These are phyloP conservation scores for Knufia petricola DNA, from an alignment of 2,329 filamentous ascomycete genomes.

Conservation along the genomic window DNA sequence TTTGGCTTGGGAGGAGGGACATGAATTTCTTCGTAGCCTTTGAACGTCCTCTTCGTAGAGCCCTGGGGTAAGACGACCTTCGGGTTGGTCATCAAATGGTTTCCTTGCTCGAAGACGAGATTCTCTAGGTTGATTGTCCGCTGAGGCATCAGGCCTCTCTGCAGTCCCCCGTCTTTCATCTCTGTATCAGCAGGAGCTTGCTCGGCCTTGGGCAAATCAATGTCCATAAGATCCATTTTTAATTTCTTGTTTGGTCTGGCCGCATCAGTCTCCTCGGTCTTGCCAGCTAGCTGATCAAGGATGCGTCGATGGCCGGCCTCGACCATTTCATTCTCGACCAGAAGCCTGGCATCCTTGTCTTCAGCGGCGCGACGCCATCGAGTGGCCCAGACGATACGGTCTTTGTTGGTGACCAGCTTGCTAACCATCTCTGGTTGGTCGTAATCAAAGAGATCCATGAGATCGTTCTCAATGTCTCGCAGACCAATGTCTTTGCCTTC, in stretches of 20 bases:
- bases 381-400: conserved; percentile 94
- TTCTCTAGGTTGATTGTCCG: conserved; percentile 91
- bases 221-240: conserved; percentile 75
- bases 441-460: conserved; percentile 98
- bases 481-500: conserved; percentile 75
- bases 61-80: conserved; percentile 89
- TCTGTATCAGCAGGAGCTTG: conserved; percentile 46
- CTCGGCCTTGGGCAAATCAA: conserved; percentile 61
- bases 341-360: conserved; percentile 59
- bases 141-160: conserved; percentile 76
- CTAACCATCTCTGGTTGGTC: conserved; percentile 89
- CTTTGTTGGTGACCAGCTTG: conserved; percentile 80
- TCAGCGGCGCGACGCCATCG: conserved; percentile 74
- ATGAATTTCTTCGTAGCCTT: conserved; percentile 97
- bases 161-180: conserved; percentile 54
- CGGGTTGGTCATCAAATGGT: conserved; percentile 98
- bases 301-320: conserved; percentile 80
- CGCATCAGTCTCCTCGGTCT: conserved; percentile 44
- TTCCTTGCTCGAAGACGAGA: conserved; percentile 92
- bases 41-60: conserved; percentile 89
- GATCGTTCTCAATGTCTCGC: conserved; percentile 91
- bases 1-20: conserved; percentile 87
- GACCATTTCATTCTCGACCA: conserved; percentile 82
- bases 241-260: conserved; percentile 67
- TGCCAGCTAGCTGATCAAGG: conserved; percentile 75